Conservation (phyloP, 1,284 basidiomycete species). For the Malassezia nana region DNA sequence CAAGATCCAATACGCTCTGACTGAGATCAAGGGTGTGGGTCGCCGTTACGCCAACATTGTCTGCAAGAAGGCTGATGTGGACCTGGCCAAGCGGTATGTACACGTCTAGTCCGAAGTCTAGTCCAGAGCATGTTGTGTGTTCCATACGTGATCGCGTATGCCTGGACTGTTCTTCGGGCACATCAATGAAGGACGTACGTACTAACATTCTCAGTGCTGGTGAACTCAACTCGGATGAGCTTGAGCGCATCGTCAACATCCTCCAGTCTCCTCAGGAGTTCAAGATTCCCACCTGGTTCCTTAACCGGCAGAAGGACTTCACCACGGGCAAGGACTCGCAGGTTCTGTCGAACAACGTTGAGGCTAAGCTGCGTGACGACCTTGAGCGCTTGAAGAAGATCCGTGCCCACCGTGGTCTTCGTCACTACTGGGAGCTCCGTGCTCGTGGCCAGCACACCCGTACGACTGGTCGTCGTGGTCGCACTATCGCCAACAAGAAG, state of each 20-base stretch:
- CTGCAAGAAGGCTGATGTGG: slow-evolving; percentile 99
- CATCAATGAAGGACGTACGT: neutral
- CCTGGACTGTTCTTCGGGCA: neutral
- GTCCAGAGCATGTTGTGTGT: neutral
- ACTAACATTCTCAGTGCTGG: slow-evolving; percentile 59
- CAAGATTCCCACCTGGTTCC: slow-evolving; percentile 98
- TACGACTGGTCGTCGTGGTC: slow-evolving; percentile 68
- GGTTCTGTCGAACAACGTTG: slow-evolving; percentile 90
- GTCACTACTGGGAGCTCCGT: slow-evolving; percentile 92
- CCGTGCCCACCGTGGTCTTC: slow-evolving; percentile 90
- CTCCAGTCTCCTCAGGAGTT: slow-evolving; percentile 99
- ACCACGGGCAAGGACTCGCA: slow-evolving; percentile 94
- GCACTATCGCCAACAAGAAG: slow-evolving; percentile 48
- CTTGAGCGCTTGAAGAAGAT: slow-evolving; percentile 99
- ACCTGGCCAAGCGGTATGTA: slow-evolving; percentile 93
- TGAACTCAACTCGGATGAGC: slow-evolving; percentile 90
- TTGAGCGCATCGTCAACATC: slow-evolving; percentile 97
- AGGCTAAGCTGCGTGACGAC: slow-evolving; percentile 97
- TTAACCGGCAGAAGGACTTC: slow-evolving; percentile 98
- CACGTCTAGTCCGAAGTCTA: too few species aligned
- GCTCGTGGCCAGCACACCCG: slow-evolving; percentile 93
- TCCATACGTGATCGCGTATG: neutral
- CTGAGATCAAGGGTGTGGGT: slow-evolving; percentile 97
- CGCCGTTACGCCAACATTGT: slow-evolving; percentile 97
- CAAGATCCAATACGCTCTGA: slow-evolving; percentile 60